These are phyloP conservation scores for Plasmodium adleri DNA, from an alignment of 169 alveolate species.

Conservation along the genomic window DNA sequence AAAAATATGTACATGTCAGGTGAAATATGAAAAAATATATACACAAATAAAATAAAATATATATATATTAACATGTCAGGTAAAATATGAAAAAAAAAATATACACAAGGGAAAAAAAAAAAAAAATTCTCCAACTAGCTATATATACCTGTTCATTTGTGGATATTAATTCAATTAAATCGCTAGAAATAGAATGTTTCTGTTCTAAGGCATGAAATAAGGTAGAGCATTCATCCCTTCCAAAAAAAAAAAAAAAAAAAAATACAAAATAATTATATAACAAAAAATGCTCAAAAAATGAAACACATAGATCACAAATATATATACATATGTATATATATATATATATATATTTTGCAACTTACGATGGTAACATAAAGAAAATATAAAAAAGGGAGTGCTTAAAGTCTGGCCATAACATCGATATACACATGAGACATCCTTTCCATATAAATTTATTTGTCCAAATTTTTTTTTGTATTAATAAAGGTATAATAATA, in stretches of 20 bases:
- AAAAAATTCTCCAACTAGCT: neutral
- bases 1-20: neutral
- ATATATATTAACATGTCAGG: neutral
- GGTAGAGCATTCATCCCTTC: constrained; percentile 58
- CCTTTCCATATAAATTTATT: constrained; percentile 76
- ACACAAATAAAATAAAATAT: neutral
- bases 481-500: constrained; percentile 70
- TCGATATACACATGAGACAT: constrained; percentile 68
- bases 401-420: constrained; percentile 75
- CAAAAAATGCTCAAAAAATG: too few relatives aligned
- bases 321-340: neutral
- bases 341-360: constrained; percentile 1
- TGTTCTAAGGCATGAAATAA: constrained; percentile 62
- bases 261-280: neutral
- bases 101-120: neutral
- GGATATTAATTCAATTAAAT: constrained; percentile 56
- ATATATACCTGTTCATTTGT: constrained; percentile 69
- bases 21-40: neutral
- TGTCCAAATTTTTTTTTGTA: constrained; percentile 76
- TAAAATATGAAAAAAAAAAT: neutral
- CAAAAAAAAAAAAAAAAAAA: constrained; percentile 46
- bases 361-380: constrained; percentile 75
- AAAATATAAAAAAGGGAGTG: constrained; percentile 71
- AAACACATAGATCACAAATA: neutral
- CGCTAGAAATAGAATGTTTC: constrained; percentile 50